phyloP scores from a whole-genome alignment of 148 eudicot species.

The Gaultheria prostrata region DNA sequence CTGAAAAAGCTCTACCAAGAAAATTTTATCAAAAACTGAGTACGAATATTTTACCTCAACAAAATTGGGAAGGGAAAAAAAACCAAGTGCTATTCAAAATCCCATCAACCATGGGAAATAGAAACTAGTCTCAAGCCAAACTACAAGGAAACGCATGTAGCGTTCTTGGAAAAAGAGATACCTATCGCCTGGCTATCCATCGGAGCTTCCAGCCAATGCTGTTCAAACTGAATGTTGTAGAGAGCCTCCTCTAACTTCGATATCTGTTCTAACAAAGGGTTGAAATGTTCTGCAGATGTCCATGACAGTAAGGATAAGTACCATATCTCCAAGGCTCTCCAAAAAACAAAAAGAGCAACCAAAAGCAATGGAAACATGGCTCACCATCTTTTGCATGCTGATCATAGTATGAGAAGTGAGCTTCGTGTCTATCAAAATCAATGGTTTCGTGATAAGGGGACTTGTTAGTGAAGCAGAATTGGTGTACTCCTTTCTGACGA shows the following conservation, averaged over 20 bases:
- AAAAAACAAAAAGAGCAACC: not conserved
- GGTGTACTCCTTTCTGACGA: constrained; percentile 69
- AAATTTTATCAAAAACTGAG: not conserved
- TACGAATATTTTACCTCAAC: not conserved
- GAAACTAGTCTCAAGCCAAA: not conserved
- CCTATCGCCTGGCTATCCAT: constrained; percentile 89
- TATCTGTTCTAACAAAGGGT: constrained; percentile 78
- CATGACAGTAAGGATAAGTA: not conserved
- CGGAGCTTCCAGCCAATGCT: constrained; percentile 94
- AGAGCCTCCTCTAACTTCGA: constrained; percentile 81
- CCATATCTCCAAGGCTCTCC: not conserved
- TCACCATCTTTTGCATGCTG: constrained; percentile 97
- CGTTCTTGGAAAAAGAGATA: constrained; percentile 17
- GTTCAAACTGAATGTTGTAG: constrained; percentile 92
- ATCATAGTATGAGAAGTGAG: constrained; percentile 71
- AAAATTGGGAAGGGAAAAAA: not conserved
- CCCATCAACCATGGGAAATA: not conserved
- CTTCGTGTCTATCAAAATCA: constrained; percentile 86
- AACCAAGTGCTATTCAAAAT: not conserved
- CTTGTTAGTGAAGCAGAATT: constrained; percentile 82
- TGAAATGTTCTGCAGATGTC: constrained; percentile 73
- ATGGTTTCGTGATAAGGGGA: constrained; percentile 94
- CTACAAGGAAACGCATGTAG: not conserved
- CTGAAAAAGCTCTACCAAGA: not conserved
- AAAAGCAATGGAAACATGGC: constrained; percentile 2